phyloP scores from a whole-genome alignment of 495 filamentous ascomycete genomes.

The Polyplosphaeria fusca region DNA sequence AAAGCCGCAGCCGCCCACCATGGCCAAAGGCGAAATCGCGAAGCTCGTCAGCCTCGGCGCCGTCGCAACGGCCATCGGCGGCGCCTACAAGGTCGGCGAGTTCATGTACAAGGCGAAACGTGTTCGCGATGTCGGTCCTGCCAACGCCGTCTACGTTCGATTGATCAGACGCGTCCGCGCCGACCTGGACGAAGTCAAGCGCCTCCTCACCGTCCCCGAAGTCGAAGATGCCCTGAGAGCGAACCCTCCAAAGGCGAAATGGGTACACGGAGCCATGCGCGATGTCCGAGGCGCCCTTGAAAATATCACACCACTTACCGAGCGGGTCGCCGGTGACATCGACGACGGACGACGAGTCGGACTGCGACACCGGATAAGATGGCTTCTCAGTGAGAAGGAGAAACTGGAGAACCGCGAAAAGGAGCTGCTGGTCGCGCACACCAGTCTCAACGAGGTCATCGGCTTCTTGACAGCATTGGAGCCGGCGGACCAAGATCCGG shows the following conservation, averaged over 20 bases:
- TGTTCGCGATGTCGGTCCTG: slow-evolving; percentile 21
- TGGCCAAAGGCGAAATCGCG: slow-evolving; percentile 17
- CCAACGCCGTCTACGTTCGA: slow-evolving; percentile 29
- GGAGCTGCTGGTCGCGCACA: slow-evolving; percentile 19
- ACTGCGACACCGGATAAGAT: slow-evolving; percentile 17
- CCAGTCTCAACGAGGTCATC: slow-evolving; percentile 26
- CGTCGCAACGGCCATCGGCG: slow-evolving; percentile 19
- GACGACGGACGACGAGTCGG: slow-evolving; percentile 21
- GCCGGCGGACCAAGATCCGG: slow-evolving; percentile 4
- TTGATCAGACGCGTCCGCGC: slow-evolving; percentile 23
- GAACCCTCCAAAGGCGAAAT: slow-evolving; percentile 22
- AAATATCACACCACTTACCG: slow-evolving; percentile 25
- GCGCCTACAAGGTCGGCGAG: slow-evolving; percentile 28
- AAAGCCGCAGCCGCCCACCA: slow-evolving; percentile 1
- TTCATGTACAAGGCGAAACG: slow-evolving; percentile 27
- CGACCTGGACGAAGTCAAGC: slow-evolving; percentile 32
- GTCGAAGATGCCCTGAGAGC: slow-evolving; percentile 18
- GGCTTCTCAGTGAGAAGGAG: slow-evolving; percentile 30
- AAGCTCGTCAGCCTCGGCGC: slow-evolving; percentile 15
- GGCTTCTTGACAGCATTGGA: slow-evolving; percentile 24
- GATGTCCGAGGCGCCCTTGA: slow-evolving; percentile 28
- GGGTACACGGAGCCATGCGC: slow-evolving; percentile 27
- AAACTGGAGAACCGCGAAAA: slow-evolving; percentile 30
- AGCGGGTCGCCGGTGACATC: slow-evolving; percentile 21
- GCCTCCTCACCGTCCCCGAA: slow-evolving; percentile 26